phyloP scores from a whole-genome alignment of 139 green algal species.

The Pedinophyceae sp. region DNA sequence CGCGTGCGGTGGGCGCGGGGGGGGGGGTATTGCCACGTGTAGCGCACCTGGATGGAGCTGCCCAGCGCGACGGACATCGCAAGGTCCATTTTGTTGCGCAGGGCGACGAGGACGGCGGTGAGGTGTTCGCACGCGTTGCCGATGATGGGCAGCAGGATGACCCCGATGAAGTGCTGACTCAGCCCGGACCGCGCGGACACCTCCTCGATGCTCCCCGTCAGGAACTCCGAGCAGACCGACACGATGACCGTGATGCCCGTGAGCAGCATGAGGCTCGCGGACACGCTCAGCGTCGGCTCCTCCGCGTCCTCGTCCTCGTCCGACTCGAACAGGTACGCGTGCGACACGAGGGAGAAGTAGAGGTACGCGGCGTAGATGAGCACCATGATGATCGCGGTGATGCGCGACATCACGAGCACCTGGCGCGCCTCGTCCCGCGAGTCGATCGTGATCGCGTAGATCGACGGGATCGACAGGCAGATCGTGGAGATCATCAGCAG shows the following conservation, averaged over 20 bases:
- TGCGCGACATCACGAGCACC: conserved; percentile 31
- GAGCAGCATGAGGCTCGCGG: background rate
- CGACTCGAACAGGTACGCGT: conserved; percentile 30
- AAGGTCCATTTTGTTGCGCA: conserved; percentile 85
- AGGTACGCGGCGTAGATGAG: conserved; percentile 61
- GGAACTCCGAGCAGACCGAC: conserved; percentile 18
- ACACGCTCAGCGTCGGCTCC: conserved; percentile 18
- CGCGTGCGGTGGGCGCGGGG: too few species aligned
- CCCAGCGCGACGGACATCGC: conserved; percentile 52
- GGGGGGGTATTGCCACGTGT: too few species aligned
- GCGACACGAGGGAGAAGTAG: conserved; percentile 63
- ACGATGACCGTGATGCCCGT: conserved; percentile 6
- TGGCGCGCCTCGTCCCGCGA: background rate
- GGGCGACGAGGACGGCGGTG: conserved; percentile 73
- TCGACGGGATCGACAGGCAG: conserved; percentile 46
- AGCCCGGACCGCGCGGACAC: conserved; percentile 42
- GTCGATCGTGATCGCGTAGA: background rate
- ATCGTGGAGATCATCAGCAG: conserved; percentile 69
- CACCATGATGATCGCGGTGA: conserved; percentile 40
- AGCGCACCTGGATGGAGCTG: conserved; percentile 48
- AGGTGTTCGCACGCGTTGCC: conserved; percentile 83
- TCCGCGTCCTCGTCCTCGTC: conserved; percentile 18
- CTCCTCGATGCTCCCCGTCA: conserved; percentile 56
- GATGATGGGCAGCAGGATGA: conserved; percentile 69
- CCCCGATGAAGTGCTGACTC: conserved; percentile 55